Evolutionary conservation across 768 basidiomycete genomes (phyloP).

Genomic region (Neoboletus brunneissimus): DNA sequence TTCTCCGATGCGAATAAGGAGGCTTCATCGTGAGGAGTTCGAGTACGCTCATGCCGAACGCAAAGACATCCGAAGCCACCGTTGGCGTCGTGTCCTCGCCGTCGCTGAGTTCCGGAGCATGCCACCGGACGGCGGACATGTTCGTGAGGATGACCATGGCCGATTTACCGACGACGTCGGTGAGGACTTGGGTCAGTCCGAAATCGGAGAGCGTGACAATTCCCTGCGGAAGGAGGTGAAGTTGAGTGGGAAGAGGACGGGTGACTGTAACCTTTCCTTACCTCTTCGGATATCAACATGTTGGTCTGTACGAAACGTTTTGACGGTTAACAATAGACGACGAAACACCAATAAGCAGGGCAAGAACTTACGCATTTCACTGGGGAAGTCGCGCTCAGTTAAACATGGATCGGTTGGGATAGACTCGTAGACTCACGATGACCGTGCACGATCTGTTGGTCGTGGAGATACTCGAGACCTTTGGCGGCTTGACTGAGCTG

Average conservation of each 20-base stretch:
- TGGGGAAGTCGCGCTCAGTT: conserved; percentile 22
- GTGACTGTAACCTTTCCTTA: conserved; percentile 16
- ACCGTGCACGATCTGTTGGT: conserved; percentile 52
- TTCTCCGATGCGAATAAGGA: conserved; percentile 50
- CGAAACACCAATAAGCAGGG: neutral
- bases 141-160: conserved; percentile 46
- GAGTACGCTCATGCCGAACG: conserved; percentile 58
- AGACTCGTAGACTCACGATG: conserved; percentile 44
- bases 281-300: conserved; percentile 53
- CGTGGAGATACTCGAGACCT: conserved; percentile 58
- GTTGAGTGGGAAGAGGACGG: neutral
- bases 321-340: conserved; percentile 4
- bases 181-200: conserved; percentile 60
- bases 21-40: conserved; percentile 52
- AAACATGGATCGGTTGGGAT: neutral
- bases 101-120: conserved; percentile 57
- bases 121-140: conserved; percentile 53
- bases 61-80: conserved; percentile 51
- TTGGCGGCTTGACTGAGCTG: conserved; percentile 54
- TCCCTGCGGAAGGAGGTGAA: conserved; percentile 34
- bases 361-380: conserved; percentile 56
- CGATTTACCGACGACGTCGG: conserved; percentile 51
- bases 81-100: conserved; percentile 43
- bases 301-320: conserved; percentile 41
- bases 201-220: conserved; percentile 61